A percentile compares a stretch with the other conserved stretches of the same genome.
phyloP scores from a whole-genome alignment of 2,329 filamentous ascomycete species.

The Sporothrix inflata region DNA sequence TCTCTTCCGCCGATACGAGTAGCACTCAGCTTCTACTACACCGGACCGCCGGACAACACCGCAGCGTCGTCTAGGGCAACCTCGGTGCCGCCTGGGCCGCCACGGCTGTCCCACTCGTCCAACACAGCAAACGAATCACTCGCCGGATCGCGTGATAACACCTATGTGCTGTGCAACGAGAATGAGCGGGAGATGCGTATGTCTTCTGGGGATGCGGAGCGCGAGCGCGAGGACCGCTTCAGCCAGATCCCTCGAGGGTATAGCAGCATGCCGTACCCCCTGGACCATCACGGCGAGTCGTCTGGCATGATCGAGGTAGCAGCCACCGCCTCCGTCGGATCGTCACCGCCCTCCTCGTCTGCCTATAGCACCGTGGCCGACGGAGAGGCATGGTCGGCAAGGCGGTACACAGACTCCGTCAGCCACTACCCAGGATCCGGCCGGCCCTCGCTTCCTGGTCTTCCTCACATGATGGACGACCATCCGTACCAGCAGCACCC shows the following conservation, averaged over 20 bases:
- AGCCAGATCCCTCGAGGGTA: conserved; percentile 10
- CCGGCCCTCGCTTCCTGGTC: neutral
- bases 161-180: conserved; percentile 2
- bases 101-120: neutral
- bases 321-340: neutral
- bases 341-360: conserved; percentile 5
- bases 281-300: neutral
- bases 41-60: neutral
- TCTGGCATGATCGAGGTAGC: neutral
- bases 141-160: neutral
- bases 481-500: conserved; percentile 20
- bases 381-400: neutral
- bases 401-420: neutral
- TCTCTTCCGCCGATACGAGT: conserved; percentile 2
- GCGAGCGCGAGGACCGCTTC: conserved; percentile 4
- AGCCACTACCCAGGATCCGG: neutral
- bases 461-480: neutral
- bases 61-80: neutral
- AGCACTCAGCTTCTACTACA: conserved; percentile 5
- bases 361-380: conserved; percentile 15
- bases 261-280: conserved; percentile 1
- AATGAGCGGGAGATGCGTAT: conserved; percentile 10
- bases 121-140: neutral
- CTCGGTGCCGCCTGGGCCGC: neutral
- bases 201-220: neutral